Evolutionary conservation across 2,329 filamentous ascomycete species (phyloP).

Genomic region (Polychaeton citri): DNA sequence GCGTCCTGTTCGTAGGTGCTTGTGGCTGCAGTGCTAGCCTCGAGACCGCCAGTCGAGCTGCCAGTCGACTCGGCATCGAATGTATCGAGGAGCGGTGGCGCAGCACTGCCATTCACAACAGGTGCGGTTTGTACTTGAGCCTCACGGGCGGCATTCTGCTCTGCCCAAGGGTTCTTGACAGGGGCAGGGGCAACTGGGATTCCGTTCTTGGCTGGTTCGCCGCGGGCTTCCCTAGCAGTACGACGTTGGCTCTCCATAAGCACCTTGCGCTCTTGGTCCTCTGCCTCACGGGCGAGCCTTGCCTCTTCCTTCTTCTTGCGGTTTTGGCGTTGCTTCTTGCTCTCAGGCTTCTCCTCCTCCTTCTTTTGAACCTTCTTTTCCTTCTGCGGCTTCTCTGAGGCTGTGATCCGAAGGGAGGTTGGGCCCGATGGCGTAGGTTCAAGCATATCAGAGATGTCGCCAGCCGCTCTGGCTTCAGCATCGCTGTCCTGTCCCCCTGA

Average conservation of each 20-base stretch:
- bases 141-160: slow-evolving; percentile 16
- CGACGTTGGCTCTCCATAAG: slow-evolving; percentile 74
- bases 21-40: slow-evolving; percentile 24
- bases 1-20: slow-evolving; percentile 31
- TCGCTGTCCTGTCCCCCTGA: slow-evolving; percentile 62
- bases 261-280: slow-evolving; percentile 63
- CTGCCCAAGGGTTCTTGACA: slow-evolving; percentile 42
- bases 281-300: slow-evolving; percentile 60
- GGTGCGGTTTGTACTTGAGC: slow-evolving; percentile 8
- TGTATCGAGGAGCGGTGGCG: slow-evolving; percentile 33
- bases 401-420: slow-evolving; percentile 65
- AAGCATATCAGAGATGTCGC: slow-evolving; percentile 83
- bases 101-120: slow-evolving; percentile 6
- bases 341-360: slow-evolving; percentile 54
- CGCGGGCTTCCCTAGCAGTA: slow-evolving; percentile 67
- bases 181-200: slow-evolving; percentile 33
- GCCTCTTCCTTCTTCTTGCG: slow-evolving; percentile 73
- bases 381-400: slow-evolving; percentile 41
- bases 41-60: slow-evolving; percentile 24
- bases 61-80: slow-evolving; percentile 32
- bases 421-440: slow-evolving; percentile 56
- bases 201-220: slow-evolving; percentile 71
- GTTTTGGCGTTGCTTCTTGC: slow-evolving; percentile 94
- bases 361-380: slow-evolving; percentile 46
- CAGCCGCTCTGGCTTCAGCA: slow-evolving; percentile 44